Percentiles rank a stretch among this genome's conserved stretches.
Conservation (phyloP, 177 flowering plant genomes). For the Vitis hybrid region DNA sequence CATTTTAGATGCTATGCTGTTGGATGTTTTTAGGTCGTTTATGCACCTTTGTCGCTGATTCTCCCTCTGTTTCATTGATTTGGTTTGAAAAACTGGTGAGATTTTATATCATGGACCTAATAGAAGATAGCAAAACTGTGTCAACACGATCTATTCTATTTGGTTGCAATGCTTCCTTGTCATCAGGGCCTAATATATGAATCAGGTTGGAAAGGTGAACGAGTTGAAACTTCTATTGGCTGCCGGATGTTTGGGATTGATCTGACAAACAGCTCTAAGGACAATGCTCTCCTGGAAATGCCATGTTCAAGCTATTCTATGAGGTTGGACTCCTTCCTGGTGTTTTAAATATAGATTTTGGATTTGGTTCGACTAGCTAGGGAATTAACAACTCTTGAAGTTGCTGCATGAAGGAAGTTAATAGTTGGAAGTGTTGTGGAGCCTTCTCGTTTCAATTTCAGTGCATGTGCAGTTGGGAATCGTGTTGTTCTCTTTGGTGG, state of each 20-base stretch:
- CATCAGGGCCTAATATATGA: constrained; percentile 26
- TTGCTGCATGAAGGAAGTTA: constrained; percentile 84
- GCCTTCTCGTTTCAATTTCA: constrained; percentile 86
- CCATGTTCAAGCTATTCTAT: background rate
- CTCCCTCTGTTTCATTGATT: no score
- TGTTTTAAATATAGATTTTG: no score
- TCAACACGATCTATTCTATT: constrained; percentile 13
- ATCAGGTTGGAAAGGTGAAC: constrained; percentile 27
- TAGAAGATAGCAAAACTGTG: constrained; percentile 22
- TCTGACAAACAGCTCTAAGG: constrained; percentile 23
- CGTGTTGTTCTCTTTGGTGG: constrained; percentile 88
- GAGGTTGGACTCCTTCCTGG: no score
- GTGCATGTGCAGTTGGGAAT: constrained; percentile 93
- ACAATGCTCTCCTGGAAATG: constrained; percentile 14
- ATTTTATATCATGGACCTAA: constrained; percentile 11
- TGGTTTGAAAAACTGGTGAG: no score
- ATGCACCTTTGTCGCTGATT: no score
- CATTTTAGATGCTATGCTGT: no score
- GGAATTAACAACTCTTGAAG: constrained; percentile 87
- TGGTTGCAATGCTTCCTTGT: constrained; percentile 14
- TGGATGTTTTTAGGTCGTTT: no score
- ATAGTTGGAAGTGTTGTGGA: constrained; percentile 91
- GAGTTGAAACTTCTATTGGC: constrained; percentile 23
- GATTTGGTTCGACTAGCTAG: constrained; percentile 67
- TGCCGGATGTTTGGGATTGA: constrained; percentile 60